Percentiles rank a stretch among this genome's conserved stretches.
phyloP scores from a whole-genome alignment of 2,329 filamentous ascomycete genomes.

The Dendryphion nanum region DNA sequence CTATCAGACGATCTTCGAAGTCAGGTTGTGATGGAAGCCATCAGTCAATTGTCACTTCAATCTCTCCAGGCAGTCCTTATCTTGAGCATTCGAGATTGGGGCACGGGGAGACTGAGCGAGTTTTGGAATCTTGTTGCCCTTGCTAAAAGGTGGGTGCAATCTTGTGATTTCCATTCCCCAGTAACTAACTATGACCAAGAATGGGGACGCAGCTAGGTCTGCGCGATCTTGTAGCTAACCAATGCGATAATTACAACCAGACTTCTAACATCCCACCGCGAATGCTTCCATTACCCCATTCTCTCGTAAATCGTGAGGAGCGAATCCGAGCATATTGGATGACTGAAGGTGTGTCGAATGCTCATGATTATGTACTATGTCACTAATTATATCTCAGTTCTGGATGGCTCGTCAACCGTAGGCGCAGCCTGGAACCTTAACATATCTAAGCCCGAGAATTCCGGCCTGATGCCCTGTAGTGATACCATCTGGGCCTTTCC shows the following conservation, averaged over 20 bases:
- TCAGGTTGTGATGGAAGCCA: slow-evolving; percentile 26
- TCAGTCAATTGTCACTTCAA: slow-evolving; percentile 23
- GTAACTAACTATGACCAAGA: slow-evolving; percentile 10
- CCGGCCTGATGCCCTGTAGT: slow-evolving; percentile 22
- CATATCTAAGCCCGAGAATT: slow-evolving; percentile 12
- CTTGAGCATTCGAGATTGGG: slow-evolving; percentile 28
- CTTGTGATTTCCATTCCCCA: neutral
- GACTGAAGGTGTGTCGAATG: slow-evolving; percentile 20
- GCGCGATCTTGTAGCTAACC: slow-evolving; percentile 27
- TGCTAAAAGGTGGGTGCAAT: slow-evolving; percentile 22
- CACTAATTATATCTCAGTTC: slow-evolving; percentile 13
- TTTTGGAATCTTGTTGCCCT: slow-evolving; percentile 36
- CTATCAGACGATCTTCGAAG: slow-evolving; percentile 22
- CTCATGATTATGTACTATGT: neutral
- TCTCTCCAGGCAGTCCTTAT: slow-evolving; percentile 35
- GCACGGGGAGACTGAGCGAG: slow-evolving; percentile 27
- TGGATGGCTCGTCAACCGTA: slow-evolving; percentile 34
- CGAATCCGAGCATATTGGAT: slow-evolving; percentile 39
- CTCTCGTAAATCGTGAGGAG: slow-evolving; percentile 35
- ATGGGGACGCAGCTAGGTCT: slow-evolving; percentile 30
- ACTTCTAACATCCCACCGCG: slow-evolving; percentile 25
- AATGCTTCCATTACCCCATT: slow-evolving; percentile 23
- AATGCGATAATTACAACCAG: slow-evolving; percentile 28
- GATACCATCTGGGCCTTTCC: slow-evolving; percentile 25
- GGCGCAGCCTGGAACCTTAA: slow-evolving; percentile 30